Conservation (phyloP, 208 protist species). For the Blastocrithidia nonstop region DNA sequence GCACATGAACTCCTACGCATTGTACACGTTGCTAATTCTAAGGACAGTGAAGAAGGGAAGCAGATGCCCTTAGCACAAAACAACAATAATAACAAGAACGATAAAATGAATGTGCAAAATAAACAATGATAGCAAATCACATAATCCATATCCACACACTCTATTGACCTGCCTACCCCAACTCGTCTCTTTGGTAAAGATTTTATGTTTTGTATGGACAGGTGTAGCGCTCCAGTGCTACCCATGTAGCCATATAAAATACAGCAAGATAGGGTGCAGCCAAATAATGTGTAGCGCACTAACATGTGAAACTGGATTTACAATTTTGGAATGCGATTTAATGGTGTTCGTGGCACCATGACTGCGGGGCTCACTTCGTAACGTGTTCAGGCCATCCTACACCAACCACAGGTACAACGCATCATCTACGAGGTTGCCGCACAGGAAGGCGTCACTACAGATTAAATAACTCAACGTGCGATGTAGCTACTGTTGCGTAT, state of each 20-base stretch:
- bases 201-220: constrained; percentile 19
- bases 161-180: constrained; percentile 14
- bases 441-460: constrained; percentile 14
- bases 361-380: constrained; percentile 36
- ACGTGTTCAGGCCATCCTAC: constrained; percentile 26
- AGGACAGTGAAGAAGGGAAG: too few relatives aligned
- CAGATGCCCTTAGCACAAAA: too few relatives aligned
- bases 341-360: constrained; percentile 18
- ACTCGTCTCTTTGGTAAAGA: constrained; percentile 41
- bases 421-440: constrained; percentile 22
- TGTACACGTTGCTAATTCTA: not conserved
- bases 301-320: constrained; percentile 18
- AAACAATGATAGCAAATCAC: too few relatives aligned
- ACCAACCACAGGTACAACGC: constrained; percentile 30
- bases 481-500: constrained; percentile 43
- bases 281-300: too few relatives aligned
- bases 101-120: too few relatives aligned
- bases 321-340: constrained; percentile 21
- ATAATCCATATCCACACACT: too few relatives aligned
- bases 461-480: constrained; percentile 29
- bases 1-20: constrained; percentile 9
- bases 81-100: too few relatives aligned
- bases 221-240: constrained; percentile 16
- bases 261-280: too few relatives aligned
- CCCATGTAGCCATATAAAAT: too few relatives aligned